Evolutionary conservation across 441 rosid genomes (phyloP), one percentile per base, ranked within the genome.

Genomic region (Adansonia madagascariensis): DNA sequence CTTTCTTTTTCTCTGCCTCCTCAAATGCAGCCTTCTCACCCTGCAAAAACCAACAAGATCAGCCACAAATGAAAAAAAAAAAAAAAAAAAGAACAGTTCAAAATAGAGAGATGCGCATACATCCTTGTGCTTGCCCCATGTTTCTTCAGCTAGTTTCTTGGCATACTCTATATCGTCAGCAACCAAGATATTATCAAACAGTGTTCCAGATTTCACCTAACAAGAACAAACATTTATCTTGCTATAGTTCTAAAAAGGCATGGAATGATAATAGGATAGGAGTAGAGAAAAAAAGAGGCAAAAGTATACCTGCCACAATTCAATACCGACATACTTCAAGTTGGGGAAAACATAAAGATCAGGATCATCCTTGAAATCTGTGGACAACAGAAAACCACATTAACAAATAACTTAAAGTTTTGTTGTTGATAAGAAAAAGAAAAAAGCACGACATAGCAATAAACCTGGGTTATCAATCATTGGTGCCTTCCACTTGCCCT

Each of bases 401-500:
- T 20, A 8, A 75, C 39, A 39, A 20, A 6, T 44, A 56, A 57
- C 47, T 12, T 44, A 2, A 74, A 35, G 5, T 39, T 18, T 18
- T 17, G 20, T 20, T 11, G 6, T 46, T 44, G 11, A 20, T 15
- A 22, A 8, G 20, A 31, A 31, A 24, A 53, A 17, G 67, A 41
- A 46, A 6, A 44, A 44, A 60, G 8, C 20, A 9, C 2, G 2
- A 47, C 10, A 56, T 5, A 22, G 57, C 6, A 81, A 70, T 24
- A 73, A 70, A 94, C 99, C 98, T 84, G 97, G 97, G 89, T 95
- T 95, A 83, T 94, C 97, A 78, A 95, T 90, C 91, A 85, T 77
- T 35, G 99, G 98, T 62, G 97, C 90, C 90, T 90, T 91, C 99
- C 99, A 95, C 79, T 92, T 94, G 60, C 98, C 98, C 87, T 94